Percentiles rank a stretch among this genome's conserved stretches.
These are phyloP conservation scores for Talaromyces thailandensis DNA, from an alignment of 495 filamentous ascomycete species.

Conservation along the genomic window DNA sequence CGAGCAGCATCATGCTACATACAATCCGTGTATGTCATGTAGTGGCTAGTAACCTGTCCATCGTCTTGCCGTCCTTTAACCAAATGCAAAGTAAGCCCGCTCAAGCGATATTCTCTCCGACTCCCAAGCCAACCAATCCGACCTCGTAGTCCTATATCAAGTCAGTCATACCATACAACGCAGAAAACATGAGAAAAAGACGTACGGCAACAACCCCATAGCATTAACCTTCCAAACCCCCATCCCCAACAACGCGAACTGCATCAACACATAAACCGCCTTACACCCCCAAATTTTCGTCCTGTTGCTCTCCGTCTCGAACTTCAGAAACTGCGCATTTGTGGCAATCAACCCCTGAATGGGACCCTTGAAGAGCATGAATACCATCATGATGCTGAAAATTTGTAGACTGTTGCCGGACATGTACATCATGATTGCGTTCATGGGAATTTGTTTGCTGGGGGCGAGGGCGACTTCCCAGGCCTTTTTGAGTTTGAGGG, in stretches of 20 bases:
- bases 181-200: slow-evolving; percentile 11
- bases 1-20: not conserved
- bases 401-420: slow-evolving; percentile 97
- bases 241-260: slow-evolving; percentile 69
- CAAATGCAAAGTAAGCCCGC: slow-evolving; percentile 45
- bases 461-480: slow-evolving; percentile 97
- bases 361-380: slow-evolving; percentile 96
- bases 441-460: slow-evolving; percentile 94
- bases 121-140: slow-evolving; percentile 96
- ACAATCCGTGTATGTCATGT: not conserved
- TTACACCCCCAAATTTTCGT: slow-evolving; percentile 69
- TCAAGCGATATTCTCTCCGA: slow-evolving; percentile 68
- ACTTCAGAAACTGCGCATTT: slow-evolving; percentile 72
- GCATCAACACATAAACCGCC: slow-evolving; percentile 76
- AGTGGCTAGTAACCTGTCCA: not conserved
- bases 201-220: slow-evolving; percentile 92
- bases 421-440: slow-evolving; percentile 99
- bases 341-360: slow-evolving; percentile 74
- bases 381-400: slow-evolving; percentile 99
- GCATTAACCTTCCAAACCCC: slow-evolving; percentile 95
- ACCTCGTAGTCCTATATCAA: slow-evolving; percentile 68
- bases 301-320: slow-evolving; percentile 76
- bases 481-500: slow-evolving; percentile 93
- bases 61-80: slow-evolving; percentile 12
- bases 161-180: not conserved